phyloP scores from a whole-genome alignment of 1,139 yeast genomes.

The Debaryomyces subglobosus region DNA sequence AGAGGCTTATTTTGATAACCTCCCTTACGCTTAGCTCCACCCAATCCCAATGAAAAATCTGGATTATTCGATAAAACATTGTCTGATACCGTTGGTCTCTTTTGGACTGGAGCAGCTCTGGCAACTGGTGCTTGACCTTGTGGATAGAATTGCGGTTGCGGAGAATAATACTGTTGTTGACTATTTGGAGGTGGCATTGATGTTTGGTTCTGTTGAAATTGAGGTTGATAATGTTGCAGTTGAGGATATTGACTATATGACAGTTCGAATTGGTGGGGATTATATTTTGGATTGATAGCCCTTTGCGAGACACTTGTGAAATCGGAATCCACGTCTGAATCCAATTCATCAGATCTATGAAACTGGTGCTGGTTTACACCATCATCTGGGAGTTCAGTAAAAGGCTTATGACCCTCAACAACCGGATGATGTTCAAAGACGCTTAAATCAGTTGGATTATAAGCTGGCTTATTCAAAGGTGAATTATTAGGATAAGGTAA shows the following conservation, averaged over 20 bases:
- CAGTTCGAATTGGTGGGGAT: conserved; percentile 17
- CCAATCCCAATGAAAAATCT: conserved; percentile 46
- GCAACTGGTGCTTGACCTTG: background rate
- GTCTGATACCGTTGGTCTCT: conserved; percentile 47
- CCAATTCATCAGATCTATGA: conserved; percentile 22
- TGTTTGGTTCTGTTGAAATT: conserved; percentile 20
- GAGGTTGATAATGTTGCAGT: conserved; percentile 21
- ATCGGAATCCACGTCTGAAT: conserved; percentile 56
- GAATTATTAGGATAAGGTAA: conserved; percentile 26
- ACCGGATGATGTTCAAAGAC: conserved; percentile 52
- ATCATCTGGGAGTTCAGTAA: conserved; percentile 46
- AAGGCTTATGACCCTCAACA: conserved; percentile 53
- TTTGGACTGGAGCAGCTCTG: conserved; percentile 12
- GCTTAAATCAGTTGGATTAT: conserved; percentile 22
- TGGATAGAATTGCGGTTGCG: conserved; percentile 10
- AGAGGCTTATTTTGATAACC: conserved; percentile 3
- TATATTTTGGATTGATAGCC: conserved; percentile 67
- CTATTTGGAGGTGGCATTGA: conserved; percentile 11
- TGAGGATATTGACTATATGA: conserved; percentile 14
- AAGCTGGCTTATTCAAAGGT: conserved; percentile 23
- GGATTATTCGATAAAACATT: conserved; percentile 54
- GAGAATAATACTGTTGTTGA: conserved; percentile 10
- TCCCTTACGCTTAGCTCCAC: conserved; percentile 26
- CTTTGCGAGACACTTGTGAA: conserved; percentile 83
- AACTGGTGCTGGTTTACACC: conserved; percentile 11